phyloP scores from a whole-genome alignment of 164 flowering plant species.

The Aristolochia californica region DNA sequence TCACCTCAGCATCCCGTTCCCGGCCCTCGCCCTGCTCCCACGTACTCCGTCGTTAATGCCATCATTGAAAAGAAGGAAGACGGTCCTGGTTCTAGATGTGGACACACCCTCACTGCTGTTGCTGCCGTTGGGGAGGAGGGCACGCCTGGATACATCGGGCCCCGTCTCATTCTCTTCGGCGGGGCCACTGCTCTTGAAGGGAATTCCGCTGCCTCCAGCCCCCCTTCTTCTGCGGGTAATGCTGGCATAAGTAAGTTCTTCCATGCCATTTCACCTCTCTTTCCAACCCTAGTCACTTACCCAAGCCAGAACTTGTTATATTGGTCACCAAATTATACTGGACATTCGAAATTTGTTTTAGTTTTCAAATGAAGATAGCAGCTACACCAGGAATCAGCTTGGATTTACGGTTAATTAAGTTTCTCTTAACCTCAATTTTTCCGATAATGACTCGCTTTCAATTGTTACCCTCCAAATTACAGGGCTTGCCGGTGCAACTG shows the following conservation, averaged over 20 bases:
- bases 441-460: background rate
- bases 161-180: slow-evolving; percentile 83
- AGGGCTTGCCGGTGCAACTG: slow-evolving; percentile 98
- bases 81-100: slow-evolving; percentile 96
- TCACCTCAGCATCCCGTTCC: slow-evolving; percentile 34
- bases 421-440: background rate
- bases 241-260: slow-evolving; percentile 83
- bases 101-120: slow-evolving; percentile 92
- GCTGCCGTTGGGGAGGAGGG: slow-evolving; percentile 98
- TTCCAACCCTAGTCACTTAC: slow-evolving; percentile 10
- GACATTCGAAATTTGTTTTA: too few relatives aligned
- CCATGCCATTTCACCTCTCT: background rate
- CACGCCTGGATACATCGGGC: slow-evolving; percentile 73
- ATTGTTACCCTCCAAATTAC: slow-evolving; percentile 22
- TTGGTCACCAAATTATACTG: too few relatives aligned
- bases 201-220: slow-evolving; percentile 79
- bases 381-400: background rate
- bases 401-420: background rate
- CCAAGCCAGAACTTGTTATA: too few relatives aligned
- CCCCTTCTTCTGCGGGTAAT: slow-evolving; percentile 87
- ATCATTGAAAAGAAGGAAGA: slow-evolving; percentile 89
- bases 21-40: slow-evolving; percentile 90
- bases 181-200: slow-evolving; percentile 99
- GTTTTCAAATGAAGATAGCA: too few relatives aligned
- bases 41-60: slow-evolving; percentile 71